Evolutionary conservation across 1,139 yeast species (phyloP).

Genomic region (Sugiyamaella xylanicola): DNA sequence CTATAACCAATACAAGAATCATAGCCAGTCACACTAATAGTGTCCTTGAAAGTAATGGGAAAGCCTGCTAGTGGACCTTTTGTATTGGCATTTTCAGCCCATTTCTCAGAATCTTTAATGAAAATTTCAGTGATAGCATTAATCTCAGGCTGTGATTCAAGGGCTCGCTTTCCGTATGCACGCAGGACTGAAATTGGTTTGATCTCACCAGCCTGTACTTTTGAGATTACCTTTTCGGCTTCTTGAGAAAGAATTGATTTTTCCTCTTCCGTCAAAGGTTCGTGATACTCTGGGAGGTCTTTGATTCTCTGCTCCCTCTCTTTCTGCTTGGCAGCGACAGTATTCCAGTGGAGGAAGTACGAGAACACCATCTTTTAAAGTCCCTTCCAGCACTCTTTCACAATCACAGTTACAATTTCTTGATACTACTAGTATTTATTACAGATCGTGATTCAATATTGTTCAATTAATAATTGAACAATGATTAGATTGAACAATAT

Average conservation of each 20-base stretch:
- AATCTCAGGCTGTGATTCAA: slow-evolving; percentile 41
- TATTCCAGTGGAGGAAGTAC: slow-evolving; percentile 25
- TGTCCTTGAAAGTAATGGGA: slow-evolving; percentile 63
- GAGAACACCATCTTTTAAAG: slow-evolving; percentile 22
- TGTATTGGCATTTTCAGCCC: slow-evolving; percentile 34
- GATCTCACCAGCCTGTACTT: slow-evolving; percentile 40
- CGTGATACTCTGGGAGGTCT: slow-evolving; percentile 35
- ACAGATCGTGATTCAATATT: too few relatives aligned
- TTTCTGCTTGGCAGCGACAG: slow-evolving; percentile 37
- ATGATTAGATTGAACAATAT: too few relatives aligned
- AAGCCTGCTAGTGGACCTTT: slow-evolving; percentile 68
- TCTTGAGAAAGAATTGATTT: slow-evolving; percentile 34
- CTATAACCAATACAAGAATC: slow-evolving; percentile 57
- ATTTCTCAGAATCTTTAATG: slow-evolving; percentile 43
- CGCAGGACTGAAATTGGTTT: slow-evolving; percentile 40
- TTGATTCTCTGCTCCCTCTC: slow-evolving; percentile 43
- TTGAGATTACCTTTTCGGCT: slow-evolving; percentile 37
- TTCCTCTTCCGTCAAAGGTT: slow-evolving; percentile 42
- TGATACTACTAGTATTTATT: too few relatives aligned
- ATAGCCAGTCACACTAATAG: slow-evolving; percentile 52
- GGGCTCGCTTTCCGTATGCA: slow-evolving; percentile 46
- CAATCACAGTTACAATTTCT: too few relatives aligned
- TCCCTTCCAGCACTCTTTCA: background rate
- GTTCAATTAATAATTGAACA: too few relatives aligned
- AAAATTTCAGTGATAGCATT: slow-evolving; percentile 46